These are phyloP conservation scores for Diaporthe ampelina DNA, from an alignment of 2,329 filamentous ascomycete genomes.

Conservation along the genomic window DNA sequence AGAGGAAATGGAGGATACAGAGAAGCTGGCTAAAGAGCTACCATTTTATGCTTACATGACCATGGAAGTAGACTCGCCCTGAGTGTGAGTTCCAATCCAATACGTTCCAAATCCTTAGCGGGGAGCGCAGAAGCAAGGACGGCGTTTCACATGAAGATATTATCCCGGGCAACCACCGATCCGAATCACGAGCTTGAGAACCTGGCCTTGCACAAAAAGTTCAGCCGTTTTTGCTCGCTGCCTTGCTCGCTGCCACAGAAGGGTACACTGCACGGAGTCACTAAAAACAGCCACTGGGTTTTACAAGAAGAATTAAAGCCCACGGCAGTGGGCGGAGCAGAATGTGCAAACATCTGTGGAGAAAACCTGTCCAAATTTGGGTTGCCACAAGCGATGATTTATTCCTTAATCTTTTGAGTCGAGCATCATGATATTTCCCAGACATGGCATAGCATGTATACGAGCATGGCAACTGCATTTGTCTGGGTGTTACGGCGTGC, in stretches of 20 bases:
- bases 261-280: neutral
- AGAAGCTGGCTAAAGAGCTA: conserved; percentile 62
- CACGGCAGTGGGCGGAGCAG: neutral
- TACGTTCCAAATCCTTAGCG: neutral
- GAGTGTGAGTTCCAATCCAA: neutral
- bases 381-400: conserved; percentile 6
- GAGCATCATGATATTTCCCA: conserved; percentile 8
- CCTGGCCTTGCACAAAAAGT: neutral
- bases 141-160: conserved; percentile 13
- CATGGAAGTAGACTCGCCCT: conserved; percentile 64
- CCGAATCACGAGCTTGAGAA: neutral
- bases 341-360: neutral
- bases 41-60: conserved; percentile 67
- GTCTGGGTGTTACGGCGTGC: neutral
- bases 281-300: neutral
- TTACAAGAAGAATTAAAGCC: neutral
- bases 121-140: conserved; percentile 3
- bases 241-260: neutral
- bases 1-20: conserved; percentile 57
- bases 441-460: conserved; percentile 23
- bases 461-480: conserved; percentile 16
- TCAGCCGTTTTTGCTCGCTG: neutral
- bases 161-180: conserved; percentile 29
- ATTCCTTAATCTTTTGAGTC: neutral
- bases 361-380: neutral